Conservation (phyloP, 2,329 filamentous ascomycete genomes). For the Eutypa lata region DNA sequence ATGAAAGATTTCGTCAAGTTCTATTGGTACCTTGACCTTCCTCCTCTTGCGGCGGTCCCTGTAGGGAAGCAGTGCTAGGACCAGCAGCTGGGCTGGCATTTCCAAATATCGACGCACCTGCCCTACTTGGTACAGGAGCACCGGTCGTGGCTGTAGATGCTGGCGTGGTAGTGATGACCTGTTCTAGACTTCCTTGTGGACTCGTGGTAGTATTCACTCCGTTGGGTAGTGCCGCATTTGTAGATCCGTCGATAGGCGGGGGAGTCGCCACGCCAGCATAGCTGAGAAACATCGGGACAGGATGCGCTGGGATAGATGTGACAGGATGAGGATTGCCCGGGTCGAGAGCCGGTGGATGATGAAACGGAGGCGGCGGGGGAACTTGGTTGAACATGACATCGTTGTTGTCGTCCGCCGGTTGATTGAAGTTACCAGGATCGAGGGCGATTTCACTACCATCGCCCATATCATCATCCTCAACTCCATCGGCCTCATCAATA, state of each 20-base stretch:
- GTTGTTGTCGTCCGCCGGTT: constrained; percentile 14
- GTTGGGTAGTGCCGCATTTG: background rate
- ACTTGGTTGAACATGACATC: constrained; percentile 7
- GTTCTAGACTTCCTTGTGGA: constrained; percentile 3
- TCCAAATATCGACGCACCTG: constrained; percentile 20
- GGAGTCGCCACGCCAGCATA: background rate
- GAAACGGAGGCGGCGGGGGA: constrained; percentile 17
- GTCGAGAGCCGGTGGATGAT: constrained; percentile 3
- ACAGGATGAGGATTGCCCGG: background rate
- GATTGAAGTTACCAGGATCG: constrained; percentile 15
- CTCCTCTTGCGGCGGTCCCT: constrained; percentile 15
- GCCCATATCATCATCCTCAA: constrained; percentile 33
- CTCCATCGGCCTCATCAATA: constrained; percentile 26
- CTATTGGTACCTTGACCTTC: background rate
- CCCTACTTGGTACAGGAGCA: constrained; percentile 20
- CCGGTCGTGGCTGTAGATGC: constrained; percentile 1
- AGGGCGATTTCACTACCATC: constrained; percentile 31
- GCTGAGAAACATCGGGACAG: constrained; percentile 2
- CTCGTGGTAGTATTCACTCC: background rate
- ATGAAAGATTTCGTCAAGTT: background rate
- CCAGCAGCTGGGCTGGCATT: constrained; percentile 12
- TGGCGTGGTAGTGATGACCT: constrained; percentile 1
- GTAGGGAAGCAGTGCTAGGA: constrained; percentile 27
- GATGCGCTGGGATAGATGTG: constrained; percentile 1
- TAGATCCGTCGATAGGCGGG: background rate